These are phyloP conservation scores for Penicillium sp. DNA, from an alignment of 2,329 filamentous ascomycete species.

Conservation along the genomic window DNA sequence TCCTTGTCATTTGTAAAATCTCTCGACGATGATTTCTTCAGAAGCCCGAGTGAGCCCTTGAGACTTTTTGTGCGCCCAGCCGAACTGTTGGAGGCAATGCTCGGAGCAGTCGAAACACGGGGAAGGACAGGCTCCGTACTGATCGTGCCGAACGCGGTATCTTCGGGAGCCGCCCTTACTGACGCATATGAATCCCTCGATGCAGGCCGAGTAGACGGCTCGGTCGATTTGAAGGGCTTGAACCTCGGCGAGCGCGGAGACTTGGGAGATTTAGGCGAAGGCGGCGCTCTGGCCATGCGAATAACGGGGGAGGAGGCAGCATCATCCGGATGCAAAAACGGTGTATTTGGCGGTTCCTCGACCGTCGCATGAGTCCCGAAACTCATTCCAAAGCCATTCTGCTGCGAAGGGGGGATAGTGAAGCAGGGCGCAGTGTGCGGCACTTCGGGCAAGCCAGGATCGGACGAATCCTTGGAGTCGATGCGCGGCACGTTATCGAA, in stretches of 20 bases:
- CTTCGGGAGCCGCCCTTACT: conserved; percentile 32
- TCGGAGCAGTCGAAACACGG: conserved; percentile 37
- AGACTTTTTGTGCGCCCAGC: conserved; percentile 37
- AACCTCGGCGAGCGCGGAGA: conserved; percentile 39
- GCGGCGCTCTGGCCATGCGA: conserved; percentile 77
- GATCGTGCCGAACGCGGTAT: conserved; percentile 40
- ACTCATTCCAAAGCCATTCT: conserved; percentile 65
- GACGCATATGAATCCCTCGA: conserved; percentile 42
- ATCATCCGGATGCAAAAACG: conserved; percentile 54
- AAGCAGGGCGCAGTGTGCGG: conserved; percentile 26
- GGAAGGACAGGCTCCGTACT: conserved; percentile 39
- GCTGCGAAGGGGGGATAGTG: conserved; percentile 29
- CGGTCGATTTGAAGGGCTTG: conserved; percentile 52
- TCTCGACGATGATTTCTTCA: conserved; percentile 37
- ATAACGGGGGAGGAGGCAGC: conserved; percentile 68
- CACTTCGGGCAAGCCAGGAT: conserved; percentile 23
- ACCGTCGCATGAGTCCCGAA: conserved; percentile 64
- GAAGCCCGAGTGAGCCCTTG: conserved; percentile 33
- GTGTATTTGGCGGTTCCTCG: conserved; percentile 51
- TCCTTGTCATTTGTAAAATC: conserved; percentile 41
- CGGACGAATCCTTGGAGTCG: conserved; percentile 37
- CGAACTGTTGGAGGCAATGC: conserved; percentile 42
- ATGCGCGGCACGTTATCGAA: conserved; percentile 60
- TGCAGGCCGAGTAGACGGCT: conserved; percentile 31
- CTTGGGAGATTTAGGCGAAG: conserved; percentile 70